Conservation (phyloP, 2,329 filamentous ascomycete genomes). For the Aspergillus clavatus region DNA sequence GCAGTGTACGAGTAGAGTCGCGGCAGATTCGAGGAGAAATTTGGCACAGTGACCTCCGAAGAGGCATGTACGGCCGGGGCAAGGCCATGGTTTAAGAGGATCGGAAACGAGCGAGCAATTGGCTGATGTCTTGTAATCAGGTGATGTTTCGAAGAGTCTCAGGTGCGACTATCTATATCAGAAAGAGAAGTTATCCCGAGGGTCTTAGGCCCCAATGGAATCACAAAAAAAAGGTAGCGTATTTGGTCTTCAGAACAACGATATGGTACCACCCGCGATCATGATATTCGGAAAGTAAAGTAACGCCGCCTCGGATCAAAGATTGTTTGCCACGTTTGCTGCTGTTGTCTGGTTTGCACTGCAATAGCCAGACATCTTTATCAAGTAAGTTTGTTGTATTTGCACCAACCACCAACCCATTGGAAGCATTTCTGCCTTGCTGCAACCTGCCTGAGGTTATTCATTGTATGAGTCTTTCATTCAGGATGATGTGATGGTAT, state of each 20-base stretch:
- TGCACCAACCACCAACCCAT: too few species aligned
- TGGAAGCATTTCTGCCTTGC: too few species aligned
- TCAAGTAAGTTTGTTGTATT: too few species aligned
- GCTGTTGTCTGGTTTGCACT: too few species aligned
- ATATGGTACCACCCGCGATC: not conserved
- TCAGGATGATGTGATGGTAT: too few species aligned
- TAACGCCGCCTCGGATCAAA: too few species aligned
- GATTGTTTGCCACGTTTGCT: too few species aligned
- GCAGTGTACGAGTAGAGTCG: constrained; percentile 13
- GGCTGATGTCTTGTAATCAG: constrained; percentile 16
- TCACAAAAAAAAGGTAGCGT: not conserved
- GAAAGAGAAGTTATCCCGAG: not conserved
- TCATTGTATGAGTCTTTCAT: too few species aligned
- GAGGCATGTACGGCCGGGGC: constrained; percentile 29
- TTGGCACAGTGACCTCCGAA: constrained; percentile 31
- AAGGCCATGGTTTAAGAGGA: constrained; percentile 27
- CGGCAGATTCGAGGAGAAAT: constrained; percentile 21
- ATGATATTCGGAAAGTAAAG: not conserved
- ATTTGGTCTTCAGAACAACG: not conserved
- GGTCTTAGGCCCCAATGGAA: not conserved
- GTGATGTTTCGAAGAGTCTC: constrained; percentile 8
- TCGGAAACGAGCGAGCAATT: constrained; percentile 4
- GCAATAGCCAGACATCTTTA: too few species aligned
- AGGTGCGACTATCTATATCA: not conserved
- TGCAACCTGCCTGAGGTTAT: too few species aligned